Base-by-base conservation (phyloP, 2,329 filamentous ascomycete species). In the Aquanectria penicillioides region DNA sequence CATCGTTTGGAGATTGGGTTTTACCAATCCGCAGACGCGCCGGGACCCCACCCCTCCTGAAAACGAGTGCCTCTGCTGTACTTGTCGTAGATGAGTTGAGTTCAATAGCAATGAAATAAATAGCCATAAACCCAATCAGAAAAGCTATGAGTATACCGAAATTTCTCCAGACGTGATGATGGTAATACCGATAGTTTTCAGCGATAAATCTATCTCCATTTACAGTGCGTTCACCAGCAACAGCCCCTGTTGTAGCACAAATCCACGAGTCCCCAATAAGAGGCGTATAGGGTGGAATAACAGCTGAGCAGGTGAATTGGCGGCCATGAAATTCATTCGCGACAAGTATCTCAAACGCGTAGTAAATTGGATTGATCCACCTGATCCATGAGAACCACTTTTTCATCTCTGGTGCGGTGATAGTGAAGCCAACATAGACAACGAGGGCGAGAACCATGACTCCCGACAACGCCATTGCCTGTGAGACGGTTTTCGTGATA, bases 321-420 rank as follows among this genome's bases (percentile, higher is more conserved):
- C 79, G 81, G 5, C 82, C 80, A 59, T 86, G 83, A 65, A 91
- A 89, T 70, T 95, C 92, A 73, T 93, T 94, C 58, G 87, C 80
- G 74, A 92, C 84, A 15, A 93, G 77, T 2, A 86, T 83, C 71
- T 93, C 90, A 64, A 93, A 94, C 2, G 83, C 88, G 68, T 93
- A 93, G 38, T 81, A 87, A 29, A 93, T 84, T 0, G 90, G 89
- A 58, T 93, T 89, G 47, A 93, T 80, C 76, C 88, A 93, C 23
- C 88, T 85, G 49, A 94, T 89, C 91, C 91, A 94, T 23, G 85
- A 78, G 44, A 90, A 88, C 89, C 90, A 94, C 0, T 83, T 84
- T 18, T 87, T 82, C 89, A 71, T 71, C 8, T 64, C 38, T 0
- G 69, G 69, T 0, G 67, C 68, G 0, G 67, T 64, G 7, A 71